These are phyloP conservation scores for Ampelocalamus luodianensis DNA, from an alignment of 176 grass and related monocot species.

Conservation along the genomic window DNA sequence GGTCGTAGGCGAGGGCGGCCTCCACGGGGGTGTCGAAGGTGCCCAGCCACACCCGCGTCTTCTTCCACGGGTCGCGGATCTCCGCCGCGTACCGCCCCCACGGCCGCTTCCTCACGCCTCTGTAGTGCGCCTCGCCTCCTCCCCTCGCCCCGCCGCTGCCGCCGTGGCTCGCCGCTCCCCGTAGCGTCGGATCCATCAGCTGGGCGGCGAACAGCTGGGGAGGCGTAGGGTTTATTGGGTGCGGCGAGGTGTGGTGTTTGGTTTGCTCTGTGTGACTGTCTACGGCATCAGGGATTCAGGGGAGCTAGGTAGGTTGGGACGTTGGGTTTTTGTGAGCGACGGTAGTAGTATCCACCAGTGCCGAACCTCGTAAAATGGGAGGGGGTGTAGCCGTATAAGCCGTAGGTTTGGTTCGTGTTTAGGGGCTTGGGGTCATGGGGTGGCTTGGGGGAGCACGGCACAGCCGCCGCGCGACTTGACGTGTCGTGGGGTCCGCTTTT, in stretches of 20 bases:
- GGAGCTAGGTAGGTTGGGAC: not conserved
- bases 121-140: conserved; percentile 52
- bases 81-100: conserved; percentile 86
- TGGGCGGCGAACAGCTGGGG: not conserved
- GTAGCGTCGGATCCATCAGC: conserved; percentile 35
- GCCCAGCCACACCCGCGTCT: conserved; percentile 88
- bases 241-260: not conserved
- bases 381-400: not conserved
- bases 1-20: conserved; percentile 91
- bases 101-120: conserved; percentile 85
- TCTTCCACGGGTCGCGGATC: conserved; percentile 98
- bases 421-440: not conserved
- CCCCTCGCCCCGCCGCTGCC: not conserved
- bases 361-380: conserved; percentile 4
- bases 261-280: not conserved
- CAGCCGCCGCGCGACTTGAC: conserved; percentile 51
- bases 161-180: not conserved
- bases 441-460: conserved; percentile 14
- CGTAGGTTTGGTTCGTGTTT: conserved; percentile 1
- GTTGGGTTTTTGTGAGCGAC: not conserved
- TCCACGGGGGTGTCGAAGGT: conserved; percentile 89
- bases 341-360: not conserved
- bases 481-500: conserved; percentile 24
- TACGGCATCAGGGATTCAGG: not conserved
- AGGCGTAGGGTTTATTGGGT: not conserved